phyloP scores from a whole-genome alignment of 495 filamentous ascomycete species.

The Tuber melanosporum region DNA sequence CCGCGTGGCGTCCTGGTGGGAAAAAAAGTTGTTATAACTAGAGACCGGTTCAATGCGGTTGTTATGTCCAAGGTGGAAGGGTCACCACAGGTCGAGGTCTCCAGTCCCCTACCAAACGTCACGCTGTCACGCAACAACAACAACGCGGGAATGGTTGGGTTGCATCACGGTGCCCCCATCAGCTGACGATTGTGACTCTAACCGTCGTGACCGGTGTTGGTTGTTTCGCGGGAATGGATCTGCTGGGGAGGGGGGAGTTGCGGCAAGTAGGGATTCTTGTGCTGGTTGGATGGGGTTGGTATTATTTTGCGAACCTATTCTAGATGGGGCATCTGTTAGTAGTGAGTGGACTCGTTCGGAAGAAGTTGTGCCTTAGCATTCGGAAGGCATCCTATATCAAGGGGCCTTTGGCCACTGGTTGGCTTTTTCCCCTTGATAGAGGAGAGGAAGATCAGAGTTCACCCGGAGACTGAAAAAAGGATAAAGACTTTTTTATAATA shows the following conservation, averaged over 20 bases:
- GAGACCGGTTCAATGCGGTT: not conserved
- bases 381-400: not conserved
- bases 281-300: not conserved
- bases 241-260: not conserved
- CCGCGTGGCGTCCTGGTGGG: not conserved
- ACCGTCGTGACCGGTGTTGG: not conserved
- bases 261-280: not conserved
- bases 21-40: not conserved
- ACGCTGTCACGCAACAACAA: conserved; percentile 1
- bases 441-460: not conserved
- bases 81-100: not conserved
- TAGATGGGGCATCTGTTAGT: not conserved
- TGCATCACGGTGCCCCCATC: not conserved
- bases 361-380: not conserved
- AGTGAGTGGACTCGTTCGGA: not conserved
- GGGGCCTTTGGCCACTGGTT: not conserved
- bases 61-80: not conserved
- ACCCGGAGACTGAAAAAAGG: not conserved
- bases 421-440: not conserved
- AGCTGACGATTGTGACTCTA: not conserved
- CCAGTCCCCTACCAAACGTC: not conserved
- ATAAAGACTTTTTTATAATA: not conserved
- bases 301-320: not conserved
- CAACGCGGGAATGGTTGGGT: not conserved
- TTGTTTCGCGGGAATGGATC: not conserved